Conservation (phyloP, 768 basidiomycete genomes). For the Lactarius quietus region DNA sequence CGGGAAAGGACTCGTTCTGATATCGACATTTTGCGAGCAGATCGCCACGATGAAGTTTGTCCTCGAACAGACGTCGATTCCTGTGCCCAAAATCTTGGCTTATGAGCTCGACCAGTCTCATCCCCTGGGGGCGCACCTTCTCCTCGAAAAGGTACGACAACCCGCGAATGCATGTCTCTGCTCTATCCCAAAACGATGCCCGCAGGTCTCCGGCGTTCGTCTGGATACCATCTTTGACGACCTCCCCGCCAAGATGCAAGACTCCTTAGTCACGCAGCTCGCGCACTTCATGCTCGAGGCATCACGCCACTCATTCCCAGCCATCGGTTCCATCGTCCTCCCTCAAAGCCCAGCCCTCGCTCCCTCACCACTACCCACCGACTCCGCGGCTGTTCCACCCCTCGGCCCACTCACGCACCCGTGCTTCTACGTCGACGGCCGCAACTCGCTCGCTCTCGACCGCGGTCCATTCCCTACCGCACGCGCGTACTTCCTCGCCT, state of each 20-base stretch:
- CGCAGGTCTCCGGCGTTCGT: constrained; percentile 31
- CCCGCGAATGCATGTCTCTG: not conserved
- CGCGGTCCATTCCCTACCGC: constrained; percentile 34
- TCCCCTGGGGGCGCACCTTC: constrained; percentile 27
- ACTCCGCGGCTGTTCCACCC: constrained; percentile 10
- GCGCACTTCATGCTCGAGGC: constrained; percentile 34
- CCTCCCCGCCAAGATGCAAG: constrained; percentile 30
- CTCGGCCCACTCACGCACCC: constrained; percentile 27
- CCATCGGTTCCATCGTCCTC: constrained; percentile 33
- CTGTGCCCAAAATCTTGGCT: constrained; percentile 29
- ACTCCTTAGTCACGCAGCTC: constrained; percentile 30
- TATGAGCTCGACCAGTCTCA: constrained; percentile 19
- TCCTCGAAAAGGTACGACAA: constrained; percentile 31
- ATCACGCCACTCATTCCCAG: constrained; percentile 29
- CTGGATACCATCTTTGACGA: constrained; percentile 30
- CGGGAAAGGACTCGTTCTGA: not conserved
- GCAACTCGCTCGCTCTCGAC: constrained; percentile 32
- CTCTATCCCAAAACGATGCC: not conserved
- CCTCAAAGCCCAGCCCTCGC: not conserved
- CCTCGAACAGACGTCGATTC: constrained; percentile 31
- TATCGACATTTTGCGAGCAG: constrained; percentile 18
- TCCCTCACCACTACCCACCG: not conserved
- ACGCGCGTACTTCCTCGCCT: constrained; percentile 35
- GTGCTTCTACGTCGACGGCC: constrained; percentile 33
- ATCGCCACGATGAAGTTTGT: constrained; percentile 33